Conservation (phyloP, 306 rosid genomes). For the Cyamopsis tetragonoloba region DNA sequence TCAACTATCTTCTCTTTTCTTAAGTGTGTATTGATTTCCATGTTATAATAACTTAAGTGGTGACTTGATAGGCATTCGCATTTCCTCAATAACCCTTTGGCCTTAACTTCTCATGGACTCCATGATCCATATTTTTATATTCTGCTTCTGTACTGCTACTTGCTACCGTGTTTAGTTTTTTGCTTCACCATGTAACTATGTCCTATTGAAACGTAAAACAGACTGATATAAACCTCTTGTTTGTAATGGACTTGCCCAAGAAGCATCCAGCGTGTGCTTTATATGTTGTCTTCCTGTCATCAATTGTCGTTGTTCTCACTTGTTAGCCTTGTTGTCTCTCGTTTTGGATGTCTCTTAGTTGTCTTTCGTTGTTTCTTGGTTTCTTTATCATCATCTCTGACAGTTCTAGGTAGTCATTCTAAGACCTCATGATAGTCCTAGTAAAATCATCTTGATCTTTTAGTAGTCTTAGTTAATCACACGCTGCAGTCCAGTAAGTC, state of each 20-base stretch:
- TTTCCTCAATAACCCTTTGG: background rate
- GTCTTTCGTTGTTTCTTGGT: too few relatives aligned
- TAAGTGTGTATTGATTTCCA: background rate
- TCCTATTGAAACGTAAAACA: background rate
- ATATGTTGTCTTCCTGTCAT: too few relatives aligned
- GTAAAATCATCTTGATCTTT: too few relatives aligned
- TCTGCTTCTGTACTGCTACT: background rate
- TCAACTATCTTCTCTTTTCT: background rate
- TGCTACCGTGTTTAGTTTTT: background rate
- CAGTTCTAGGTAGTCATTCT: too few relatives aligned
- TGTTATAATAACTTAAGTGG: background rate
- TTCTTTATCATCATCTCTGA: too few relatives aligned
- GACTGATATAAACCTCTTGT: background rate
- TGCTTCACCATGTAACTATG: background rate
- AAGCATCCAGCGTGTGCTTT: too few relatives aligned
- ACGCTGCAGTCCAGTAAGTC: too few relatives aligned
- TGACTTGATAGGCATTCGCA: background rate
- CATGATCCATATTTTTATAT: background rate
- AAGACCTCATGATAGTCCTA: too few relatives aligned
- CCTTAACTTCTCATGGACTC: background rate
- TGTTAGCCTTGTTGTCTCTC: too few relatives aligned
- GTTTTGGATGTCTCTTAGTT: too few relatives aligned
- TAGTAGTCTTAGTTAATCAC: too few relatives aligned
- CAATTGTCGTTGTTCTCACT: too few relatives aligned
- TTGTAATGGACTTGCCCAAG: background rate